These are phyloP conservation scores for Posidonia oceanica DNA, from an alignment of 116 monocot genomes.

Conservation along the genomic window DNA sequence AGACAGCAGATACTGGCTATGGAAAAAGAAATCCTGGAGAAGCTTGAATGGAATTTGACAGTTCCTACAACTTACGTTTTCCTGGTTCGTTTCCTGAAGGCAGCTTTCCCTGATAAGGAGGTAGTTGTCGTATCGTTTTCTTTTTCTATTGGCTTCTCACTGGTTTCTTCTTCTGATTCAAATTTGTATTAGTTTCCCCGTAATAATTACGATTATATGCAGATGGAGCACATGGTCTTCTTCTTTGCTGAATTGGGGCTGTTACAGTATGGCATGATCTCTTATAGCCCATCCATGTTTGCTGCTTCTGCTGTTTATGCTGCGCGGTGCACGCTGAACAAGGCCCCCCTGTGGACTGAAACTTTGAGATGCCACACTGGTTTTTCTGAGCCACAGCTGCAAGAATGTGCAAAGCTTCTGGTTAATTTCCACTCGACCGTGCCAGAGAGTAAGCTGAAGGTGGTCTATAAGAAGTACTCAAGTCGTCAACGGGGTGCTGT, in stretches of 20 bases:
- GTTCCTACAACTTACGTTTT: constrained; percentile 88
- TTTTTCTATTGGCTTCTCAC: no score
- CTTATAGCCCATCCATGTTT: constrained; percentile 41
- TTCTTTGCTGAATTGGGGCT: constrained; percentile 74
- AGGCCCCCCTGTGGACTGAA: constrained; percentile 50
- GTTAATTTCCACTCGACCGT: constrained; percentile 27
- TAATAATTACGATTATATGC: not conserved
- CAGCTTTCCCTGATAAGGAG: constrained; percentile 45
- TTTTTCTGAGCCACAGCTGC: constrained; percentile 32
- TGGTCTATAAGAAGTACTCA: constrained; percentile 56
- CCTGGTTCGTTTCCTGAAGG: constrained; percentile 69
- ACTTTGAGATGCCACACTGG: constrained; percentile 57
- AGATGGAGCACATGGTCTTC: constrained; percentile 78
- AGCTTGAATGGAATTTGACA: constrained; percentile 70
- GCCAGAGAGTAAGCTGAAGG: constrained; percentile 45
- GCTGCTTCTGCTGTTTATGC: constrained; percentile 79
- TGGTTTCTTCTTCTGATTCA: no score
- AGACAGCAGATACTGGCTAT: constrained; percentile 46
- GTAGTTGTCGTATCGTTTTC: not conserved
- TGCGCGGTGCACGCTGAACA: constrained; percentile 51
- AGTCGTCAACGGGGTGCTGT: constrained; percentile 29
- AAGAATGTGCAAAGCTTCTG: constrained; percentile 33
- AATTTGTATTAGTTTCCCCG: no score
- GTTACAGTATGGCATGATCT: constrained; percentile 41
- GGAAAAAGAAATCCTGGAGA: constrained; percentile 80